Conservation (phyloP, 257 asterid genomes). For the Nicotiana noctiflora region DNA sequence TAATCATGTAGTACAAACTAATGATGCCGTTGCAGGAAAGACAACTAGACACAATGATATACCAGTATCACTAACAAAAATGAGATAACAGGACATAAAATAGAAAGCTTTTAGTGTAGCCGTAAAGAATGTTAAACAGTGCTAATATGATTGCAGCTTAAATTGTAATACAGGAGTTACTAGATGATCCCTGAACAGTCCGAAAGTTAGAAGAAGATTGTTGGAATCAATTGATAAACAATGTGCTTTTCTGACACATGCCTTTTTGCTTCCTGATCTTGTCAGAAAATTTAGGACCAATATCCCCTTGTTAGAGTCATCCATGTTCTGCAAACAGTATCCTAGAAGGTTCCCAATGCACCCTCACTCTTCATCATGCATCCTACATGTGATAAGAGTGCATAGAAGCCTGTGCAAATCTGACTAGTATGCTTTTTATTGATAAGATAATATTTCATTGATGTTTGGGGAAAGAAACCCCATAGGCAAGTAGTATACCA, state of each 20-base stretch:
- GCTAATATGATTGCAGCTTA: neutral
- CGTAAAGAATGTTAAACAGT: neutral
- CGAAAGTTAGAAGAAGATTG: neutral
- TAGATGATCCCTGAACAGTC: neutral
- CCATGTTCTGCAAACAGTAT: neutral
- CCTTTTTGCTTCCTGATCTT: neutral
- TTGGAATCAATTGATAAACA: neutral
- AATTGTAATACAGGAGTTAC: neutral
- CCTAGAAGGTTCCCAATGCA: neutral
- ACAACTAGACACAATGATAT: neutral
- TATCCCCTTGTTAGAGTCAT: neutral
- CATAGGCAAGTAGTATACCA: neutral
- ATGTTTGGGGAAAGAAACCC: neutral
- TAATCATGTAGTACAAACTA: neutral
- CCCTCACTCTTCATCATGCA: neutral
- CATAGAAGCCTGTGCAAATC: neutral
- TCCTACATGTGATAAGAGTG: neutral
- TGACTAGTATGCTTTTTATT: neutral
- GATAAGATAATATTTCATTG: neutral
- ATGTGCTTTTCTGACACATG: neutral
- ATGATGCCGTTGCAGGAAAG: neutral
- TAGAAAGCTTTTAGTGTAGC: neutral
- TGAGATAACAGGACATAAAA: neutral
- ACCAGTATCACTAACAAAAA: neutral
- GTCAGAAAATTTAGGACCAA: neutral